These are phyloP conservation scores for Thoreauomyces humboldtii DNA, from an alignment of 192 early-diverging fungal genomes.

Conservation along the genomic window DNA sequence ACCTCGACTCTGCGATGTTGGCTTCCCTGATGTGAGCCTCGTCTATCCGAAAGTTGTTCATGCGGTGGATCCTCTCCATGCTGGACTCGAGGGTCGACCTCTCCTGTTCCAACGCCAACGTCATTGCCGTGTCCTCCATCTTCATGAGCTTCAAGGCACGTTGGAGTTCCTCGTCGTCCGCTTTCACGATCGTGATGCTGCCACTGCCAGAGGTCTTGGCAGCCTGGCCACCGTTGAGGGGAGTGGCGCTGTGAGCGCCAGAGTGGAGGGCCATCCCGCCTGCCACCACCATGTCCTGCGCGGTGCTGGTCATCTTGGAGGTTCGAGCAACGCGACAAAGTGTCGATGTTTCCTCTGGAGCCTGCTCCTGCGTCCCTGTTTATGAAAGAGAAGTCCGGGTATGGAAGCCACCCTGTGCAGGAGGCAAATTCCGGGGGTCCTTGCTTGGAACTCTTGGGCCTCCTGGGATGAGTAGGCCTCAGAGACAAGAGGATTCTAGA, in stretches of 20 bases:
- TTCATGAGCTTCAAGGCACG: conserved; percentile 15
- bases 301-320: too few relatives aligned
- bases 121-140: conserved; percentile 24
- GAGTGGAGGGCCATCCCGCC: background rate
- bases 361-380: too few relatives aligned
- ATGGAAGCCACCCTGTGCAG: too few relatives aligned
- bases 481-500: too few relatives aligned
- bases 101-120: conserved; percentile 25
- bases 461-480: too few relatives aligned
- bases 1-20: conserved; percentile 30
- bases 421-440: too few relatives aligned
- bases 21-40: conserved; percentile 33
- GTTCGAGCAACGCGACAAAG: too few relatives aligned
- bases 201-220: background rate
- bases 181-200: background rate
- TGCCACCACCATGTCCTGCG: conserved; percentile 6
- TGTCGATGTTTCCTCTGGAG: too few relatives aligned
- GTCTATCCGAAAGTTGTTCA: conserved; percentile 38
- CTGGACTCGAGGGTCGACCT: conserved; percentile 15
- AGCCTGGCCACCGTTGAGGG: too few relatives aligned
- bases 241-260: background rate
- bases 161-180: conserved; percentile 22
- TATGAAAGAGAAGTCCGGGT: too few relatives aligned
- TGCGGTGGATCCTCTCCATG: conserved; percentile 28
- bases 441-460: too few relatives aligned